Conservation (phyloP, 495 filamentous ascomycete species). For the Penicillium angulare region DNA sequence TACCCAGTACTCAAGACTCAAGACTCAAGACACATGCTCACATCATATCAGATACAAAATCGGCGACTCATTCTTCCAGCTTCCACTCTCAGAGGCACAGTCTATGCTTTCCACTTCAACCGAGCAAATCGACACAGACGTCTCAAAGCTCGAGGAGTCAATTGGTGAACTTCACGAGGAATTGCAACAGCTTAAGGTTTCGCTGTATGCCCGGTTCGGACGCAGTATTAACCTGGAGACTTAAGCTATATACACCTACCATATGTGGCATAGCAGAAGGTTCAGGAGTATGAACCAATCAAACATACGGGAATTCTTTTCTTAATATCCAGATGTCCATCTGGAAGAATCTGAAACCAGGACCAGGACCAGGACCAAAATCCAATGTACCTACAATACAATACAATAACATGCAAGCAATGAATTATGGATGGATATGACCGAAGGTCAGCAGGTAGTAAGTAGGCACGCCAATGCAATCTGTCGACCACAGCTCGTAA, state of each 20-base stretch:
- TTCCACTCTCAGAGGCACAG: slow-evolving; percentile 81
- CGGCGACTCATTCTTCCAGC: slow-evolving; percentile 88
- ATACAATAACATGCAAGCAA: not conserved
- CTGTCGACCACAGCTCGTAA: slow-evolving; percentile 17
- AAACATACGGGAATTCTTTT: no score
- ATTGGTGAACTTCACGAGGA: slow-evolving; percentile 73
- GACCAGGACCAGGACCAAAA: no score
- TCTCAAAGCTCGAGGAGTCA: slow-evolving; percentile 72
- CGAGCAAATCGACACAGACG: slow-evolving; percentile 70
- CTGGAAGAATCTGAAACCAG: no score
- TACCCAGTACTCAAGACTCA: no score
- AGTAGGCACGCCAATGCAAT: not conserved
- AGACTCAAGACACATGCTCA: no score
- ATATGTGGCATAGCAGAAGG: no score
- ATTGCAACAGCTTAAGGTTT: slow-evolving; percentile 83
- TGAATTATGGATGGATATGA: no score
- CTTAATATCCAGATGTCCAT: slow-evolving; percentile 3
- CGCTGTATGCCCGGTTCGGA: slow-evolving; percentile 91
- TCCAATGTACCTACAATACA: not conserved
- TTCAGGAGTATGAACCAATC: no score
- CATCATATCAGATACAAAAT: slow-evolving; percentile 78
- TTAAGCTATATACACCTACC: no score
- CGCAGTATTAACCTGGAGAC: slow-evolving; percentile 94
- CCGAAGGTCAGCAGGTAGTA: no score
- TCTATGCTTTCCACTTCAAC: slow-evolving; percentile 71